These are phyloP conservation scores for Fusarium newnesense DNA, from an alignment of 2,329 filamentous ascomycete species.

Conservation along the genomic window DNA sequence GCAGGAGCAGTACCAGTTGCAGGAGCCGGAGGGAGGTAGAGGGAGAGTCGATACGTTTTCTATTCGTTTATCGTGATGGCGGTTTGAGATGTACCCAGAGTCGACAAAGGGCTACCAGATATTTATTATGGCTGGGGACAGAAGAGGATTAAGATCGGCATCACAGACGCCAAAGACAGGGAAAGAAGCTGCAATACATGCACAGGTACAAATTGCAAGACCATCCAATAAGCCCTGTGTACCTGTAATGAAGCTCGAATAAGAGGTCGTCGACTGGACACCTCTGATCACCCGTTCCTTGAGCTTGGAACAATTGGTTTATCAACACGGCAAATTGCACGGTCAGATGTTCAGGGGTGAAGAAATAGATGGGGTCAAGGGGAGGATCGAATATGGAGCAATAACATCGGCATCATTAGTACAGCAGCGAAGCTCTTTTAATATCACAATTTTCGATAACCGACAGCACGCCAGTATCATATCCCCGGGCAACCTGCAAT, in stretches of 20 bases:
- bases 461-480: constrained; percentile 21
- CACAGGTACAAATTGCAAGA: background rate
- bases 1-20: background rate
- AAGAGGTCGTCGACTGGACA: constrained; percentile 1
- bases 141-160: constrained; percentile 22
- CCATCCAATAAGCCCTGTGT: background rate
- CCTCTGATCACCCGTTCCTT: background rate
- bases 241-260: background rate
- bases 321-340: constrained; percentile 1
- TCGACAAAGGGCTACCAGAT: background rate
- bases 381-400: background rate
- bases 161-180: background rate
- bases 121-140: background rate
- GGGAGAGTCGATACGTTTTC: background rate
- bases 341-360: constrained; percentile 13
- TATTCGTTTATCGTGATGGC: constrained; percentile 1
- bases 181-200: constrained; percentile 4
- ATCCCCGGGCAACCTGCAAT: constrained; percentile 40
- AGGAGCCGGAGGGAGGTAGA: background rate
- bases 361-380: constrained; percentile 16
- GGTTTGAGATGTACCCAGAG: background rate
- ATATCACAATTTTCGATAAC: background rate
- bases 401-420: background rate
- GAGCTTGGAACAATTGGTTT: background rate
- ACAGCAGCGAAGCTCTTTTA: constrained; percentile 17